Evolutionary conservation across 345 rosid species (phyloP).

Genomic region (Corymbia maculata): DNA sequence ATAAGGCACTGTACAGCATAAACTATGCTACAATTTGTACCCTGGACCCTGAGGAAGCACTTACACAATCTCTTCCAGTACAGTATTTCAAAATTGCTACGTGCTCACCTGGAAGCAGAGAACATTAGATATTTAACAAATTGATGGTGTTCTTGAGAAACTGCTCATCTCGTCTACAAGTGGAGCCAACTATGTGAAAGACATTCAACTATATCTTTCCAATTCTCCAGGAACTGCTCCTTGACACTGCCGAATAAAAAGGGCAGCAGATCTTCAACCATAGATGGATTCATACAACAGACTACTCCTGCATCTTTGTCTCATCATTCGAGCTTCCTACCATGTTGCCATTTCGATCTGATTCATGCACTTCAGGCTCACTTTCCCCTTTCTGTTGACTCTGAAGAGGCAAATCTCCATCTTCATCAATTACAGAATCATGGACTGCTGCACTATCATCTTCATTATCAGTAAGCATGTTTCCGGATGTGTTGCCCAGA

Average conservation of each 20-base stretch:
- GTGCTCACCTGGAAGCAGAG: neutral
- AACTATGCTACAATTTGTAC: neutral
- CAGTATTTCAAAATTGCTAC: neutral
- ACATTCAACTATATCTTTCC: neutral
- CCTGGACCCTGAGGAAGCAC: neutral
- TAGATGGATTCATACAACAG: neutral
- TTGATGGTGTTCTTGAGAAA: neutral
- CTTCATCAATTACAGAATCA: constrained; percentile 10
- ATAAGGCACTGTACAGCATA: neutral
- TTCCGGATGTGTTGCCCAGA: constrained; percentile 13
- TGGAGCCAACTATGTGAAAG: neutral
- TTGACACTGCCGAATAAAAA: neutral
- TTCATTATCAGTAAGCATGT: neutral
- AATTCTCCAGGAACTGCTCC: neutral
- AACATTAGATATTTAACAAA: neutral
- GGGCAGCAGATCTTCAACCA: neutral
- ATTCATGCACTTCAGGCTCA: constrained; percentile 2
- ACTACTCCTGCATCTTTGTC: neutral
- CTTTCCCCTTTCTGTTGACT: constrained; percentile 1
- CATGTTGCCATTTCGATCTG: neutral
- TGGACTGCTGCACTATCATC: constrained; percentile 22
- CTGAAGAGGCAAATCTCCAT: constrained; percentile 9
- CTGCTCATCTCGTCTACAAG: neutral
- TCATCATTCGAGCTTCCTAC: constrained; percentile 14
- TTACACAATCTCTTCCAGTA: neutral